These are phyloP conservation scores for Paramecium tetraurelia DNA, from an alignment of 73 alveolate species.

Conservation along the genomic window DNA sequence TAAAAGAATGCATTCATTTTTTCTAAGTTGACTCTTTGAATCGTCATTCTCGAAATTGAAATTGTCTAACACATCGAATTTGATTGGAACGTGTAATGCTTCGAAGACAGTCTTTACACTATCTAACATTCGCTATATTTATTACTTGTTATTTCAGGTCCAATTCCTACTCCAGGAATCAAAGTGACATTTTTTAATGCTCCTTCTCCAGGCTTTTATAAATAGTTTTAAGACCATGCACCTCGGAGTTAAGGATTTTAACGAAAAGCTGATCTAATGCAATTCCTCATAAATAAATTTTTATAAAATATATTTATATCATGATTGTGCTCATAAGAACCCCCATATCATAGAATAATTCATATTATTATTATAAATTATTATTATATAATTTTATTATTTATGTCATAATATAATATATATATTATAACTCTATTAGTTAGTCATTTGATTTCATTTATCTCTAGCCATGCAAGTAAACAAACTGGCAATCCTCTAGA, in stretches of 20 bases:
- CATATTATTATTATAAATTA: background rate
- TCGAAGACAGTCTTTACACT: conserved; percentile 61
- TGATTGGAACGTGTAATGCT: conserved; percentile 70
- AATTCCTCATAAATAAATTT: conserved; percentile 31
- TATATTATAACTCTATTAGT: background rate
- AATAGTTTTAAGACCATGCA: conserved; percentile 53
- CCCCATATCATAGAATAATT: background rate
- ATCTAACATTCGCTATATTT: background rate
- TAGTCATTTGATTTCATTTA: background rate
- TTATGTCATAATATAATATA: background rate
- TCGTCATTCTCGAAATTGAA: conserved; percentile 68
- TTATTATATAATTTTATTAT: background rate
- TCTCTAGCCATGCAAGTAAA: conserved; percentile 6
- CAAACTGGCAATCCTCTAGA: background rate
- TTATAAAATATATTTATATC: background rate
- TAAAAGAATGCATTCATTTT: conserved; percentile 64
- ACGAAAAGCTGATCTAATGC: background rate
- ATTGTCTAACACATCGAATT: conserved; percentile 65
- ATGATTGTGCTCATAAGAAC: background rate
- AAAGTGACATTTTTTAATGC: conserved; percentile 65
- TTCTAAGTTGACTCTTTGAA: conserved; percentile 20
- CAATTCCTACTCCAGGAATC: conserved; percentile 80
- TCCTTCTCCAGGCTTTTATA: conserved; percentile 80
- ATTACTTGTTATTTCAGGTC: conserved; percentile 71
- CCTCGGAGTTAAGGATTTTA: conserved; percentile 5